Evolutionary conservation across 768 basidiomycete genomes (phyloP).

Genomic region (Mycena pura): DNA sequence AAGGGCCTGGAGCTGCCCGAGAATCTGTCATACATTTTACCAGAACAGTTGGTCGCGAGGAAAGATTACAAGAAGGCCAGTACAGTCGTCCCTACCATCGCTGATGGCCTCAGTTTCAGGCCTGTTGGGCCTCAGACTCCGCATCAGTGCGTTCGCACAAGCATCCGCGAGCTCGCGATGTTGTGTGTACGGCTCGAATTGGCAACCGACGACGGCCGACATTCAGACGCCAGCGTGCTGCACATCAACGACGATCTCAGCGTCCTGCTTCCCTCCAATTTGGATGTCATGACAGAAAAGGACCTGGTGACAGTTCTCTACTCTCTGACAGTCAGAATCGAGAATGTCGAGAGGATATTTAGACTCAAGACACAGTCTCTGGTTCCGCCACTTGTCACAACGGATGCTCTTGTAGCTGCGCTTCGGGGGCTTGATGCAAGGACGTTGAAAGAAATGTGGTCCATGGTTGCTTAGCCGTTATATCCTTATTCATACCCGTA

Average conservation of each 20-base stretch:
- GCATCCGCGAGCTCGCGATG: constrained; percentile 73
- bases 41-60: constrained; percentile 72
- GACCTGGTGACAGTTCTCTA: constrained; percentile 77
- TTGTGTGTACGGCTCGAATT: constrained; percentile 83
- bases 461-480: constrained; percentile 33
- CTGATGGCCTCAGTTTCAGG: constrained; percentile 44
- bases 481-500: neutral
- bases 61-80: constrained; percentile 55
- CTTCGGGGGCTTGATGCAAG: constrained; percentile 51
- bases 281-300: constrained; percentile 69
- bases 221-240: constrained; percentile 50
- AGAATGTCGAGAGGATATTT: constrained; percentile 63
- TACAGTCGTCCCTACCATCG: constrained; percentile 32
- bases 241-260: constrained; percentile 67
- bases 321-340: constrained; percentile 73
- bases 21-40: constrained; percentile 81
- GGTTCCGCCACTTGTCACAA: constrained; percentile 17
- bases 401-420: constrained; percentile 39
- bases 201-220: constrained; percentile 64
- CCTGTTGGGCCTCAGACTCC: constrained; percentile 63
- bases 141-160: too few species aligned
- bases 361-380: constrained; percentile 30
- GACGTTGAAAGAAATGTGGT: constrained; percentile 52
- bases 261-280: constrained; percentile 70
- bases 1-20: constrained; percentile 95